Base-by-base conservation (phyloP, 495 filamentous ascomycete species). In the Penicillium taxi region DNA sequence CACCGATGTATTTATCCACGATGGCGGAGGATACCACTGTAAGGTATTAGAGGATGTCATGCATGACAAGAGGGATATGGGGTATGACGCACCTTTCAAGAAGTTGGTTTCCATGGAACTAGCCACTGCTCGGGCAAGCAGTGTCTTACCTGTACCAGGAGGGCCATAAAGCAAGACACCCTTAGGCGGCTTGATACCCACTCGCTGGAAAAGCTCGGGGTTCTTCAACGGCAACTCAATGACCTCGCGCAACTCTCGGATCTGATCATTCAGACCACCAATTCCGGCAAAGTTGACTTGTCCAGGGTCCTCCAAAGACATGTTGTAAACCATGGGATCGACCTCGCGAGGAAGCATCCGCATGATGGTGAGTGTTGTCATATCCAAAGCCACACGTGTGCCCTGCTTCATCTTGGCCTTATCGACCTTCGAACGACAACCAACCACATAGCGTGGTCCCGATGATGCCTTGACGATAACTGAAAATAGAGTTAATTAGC, bases 361-460 rank as follows among this genome's bases (percentile, higher is more conserved):
- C 93, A 99, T 99, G 63, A 99, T 99, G 18, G 93, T 99, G 44
- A 99, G 81, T 11, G 93, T 99, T 24, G 93, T 99, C 93, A 99
- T 99, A 59, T 99, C 93, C 37, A 99, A 84, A 27, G 93, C 91
- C 41, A 99, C 93, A 50, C 93, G 87, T 3, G 89, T 94, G 45
- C 93, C 93, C 66, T 99, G 93, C 72, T 96, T 96, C 49, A 99
- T 71, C 70, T 95, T 95, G 36, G 71, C 65, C 61, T 94, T 96
- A 64, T 96, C 91, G 48, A 99, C 91, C 64, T 96, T 96, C 23
- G 88, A 95, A 38, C 93, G 81, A 69, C 93, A 99, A 34, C 93
- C 93, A 55, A 99, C 93, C 31, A 99, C 93, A 63, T 99, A 99
- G 55, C 93, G 80, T 33, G 93, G 93, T 17, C 93, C 93, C 4